phyloP scores from a whole-genome alignment of 129 eudicot genomes.

The Cynara cardunculus region DNA sequence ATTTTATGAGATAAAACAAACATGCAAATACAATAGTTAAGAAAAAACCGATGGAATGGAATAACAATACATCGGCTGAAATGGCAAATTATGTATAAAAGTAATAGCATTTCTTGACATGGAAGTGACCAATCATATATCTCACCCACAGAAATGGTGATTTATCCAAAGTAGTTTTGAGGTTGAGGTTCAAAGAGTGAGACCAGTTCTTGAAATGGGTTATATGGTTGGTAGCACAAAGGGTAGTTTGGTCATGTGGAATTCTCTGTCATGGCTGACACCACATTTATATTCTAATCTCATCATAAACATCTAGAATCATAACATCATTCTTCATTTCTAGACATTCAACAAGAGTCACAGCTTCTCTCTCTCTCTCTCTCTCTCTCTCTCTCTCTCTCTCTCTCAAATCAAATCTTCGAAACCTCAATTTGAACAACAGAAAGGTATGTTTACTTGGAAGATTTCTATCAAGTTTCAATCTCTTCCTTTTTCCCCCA shows the following conservation, averaged over 20 bases:
- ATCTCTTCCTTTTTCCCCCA: neutral
- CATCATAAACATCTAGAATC: slow-evolving; percentile 11
- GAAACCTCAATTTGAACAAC: neutral
- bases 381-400: slow-evolving; percentile 4
- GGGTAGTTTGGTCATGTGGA: slow-evolving; percentile 18
- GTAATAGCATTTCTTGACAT: neutral
- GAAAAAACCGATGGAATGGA: neutral
- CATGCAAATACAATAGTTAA: no score
- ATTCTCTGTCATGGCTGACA: slow-evolving; percentile 11
- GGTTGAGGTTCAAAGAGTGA: neutral
- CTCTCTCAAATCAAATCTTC: neutral
- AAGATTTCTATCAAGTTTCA: neutral
- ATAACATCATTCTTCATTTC: neutral
- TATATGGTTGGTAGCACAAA: neutral
- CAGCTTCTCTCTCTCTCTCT: neutral
- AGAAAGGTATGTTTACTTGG: slow-evolving; percentile 15
- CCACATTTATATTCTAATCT: neutral
- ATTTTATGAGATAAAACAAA: no score
- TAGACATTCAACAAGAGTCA: slow-evolving; percentile 11
- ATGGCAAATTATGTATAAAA: neutral
- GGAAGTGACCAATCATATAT: neutral
- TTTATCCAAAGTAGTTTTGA: neutral
- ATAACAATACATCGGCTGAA: neutral
- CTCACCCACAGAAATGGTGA: neutral
- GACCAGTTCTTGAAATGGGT: neutral